Evolutionary conservation across 1,139 yeast species (phyloP).

Genomic region (Pichia sp.): DNA sequence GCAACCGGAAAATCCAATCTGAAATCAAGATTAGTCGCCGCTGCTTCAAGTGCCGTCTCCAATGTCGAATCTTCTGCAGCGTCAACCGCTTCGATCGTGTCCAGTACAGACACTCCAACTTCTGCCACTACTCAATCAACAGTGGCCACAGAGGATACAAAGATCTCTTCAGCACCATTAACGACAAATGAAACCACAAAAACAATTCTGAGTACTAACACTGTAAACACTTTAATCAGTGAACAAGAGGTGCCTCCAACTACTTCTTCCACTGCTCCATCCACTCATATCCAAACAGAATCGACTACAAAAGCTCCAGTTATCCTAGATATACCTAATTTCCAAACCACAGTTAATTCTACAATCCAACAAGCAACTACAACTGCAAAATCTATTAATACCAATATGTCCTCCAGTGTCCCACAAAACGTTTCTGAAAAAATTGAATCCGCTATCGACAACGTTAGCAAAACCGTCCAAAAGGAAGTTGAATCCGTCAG

Average conservation of each 20-base stretch:
- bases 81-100: background rate
- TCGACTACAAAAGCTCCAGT: slow-evolving; percentile 4
- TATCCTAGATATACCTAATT: slow-evolving; percentile 9
- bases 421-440: background rate
- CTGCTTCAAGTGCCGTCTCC: background rate
- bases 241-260: background rate
- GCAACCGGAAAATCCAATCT: background rate
- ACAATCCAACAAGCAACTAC: no score
- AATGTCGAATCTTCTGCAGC: background rate
- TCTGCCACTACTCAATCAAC: background rate
- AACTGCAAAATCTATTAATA: background rate
- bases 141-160: background rate
- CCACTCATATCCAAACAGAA: background rate
- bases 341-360: slow-evolving; percentile 1
- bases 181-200: slow-evolving; percentile 10
- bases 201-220: slow-evolving; percentile 7
- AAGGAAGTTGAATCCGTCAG: background rate
- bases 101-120: background rate
- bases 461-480: background rate
- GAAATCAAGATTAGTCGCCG: background rate
- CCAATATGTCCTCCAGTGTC: no score
- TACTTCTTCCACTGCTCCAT: background rate
- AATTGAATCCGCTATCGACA: background rate
- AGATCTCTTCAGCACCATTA: slow-evolving; percentile 7
- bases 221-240: slow-evolving; percentile 2